Base-by-base conservation (phyloP, 345 rosid genomes). In the Brassica incana region DNA sequence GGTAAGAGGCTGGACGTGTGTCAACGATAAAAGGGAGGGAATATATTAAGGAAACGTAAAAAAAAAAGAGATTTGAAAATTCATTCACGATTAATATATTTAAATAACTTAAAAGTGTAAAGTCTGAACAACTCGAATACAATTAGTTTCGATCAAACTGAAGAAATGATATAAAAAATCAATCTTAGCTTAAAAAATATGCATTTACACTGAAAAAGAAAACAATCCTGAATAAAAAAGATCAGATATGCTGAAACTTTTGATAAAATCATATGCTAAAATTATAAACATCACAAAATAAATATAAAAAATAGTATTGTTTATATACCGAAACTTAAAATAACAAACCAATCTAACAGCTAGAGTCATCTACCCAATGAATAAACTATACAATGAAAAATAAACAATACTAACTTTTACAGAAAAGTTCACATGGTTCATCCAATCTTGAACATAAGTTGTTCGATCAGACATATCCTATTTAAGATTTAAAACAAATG, bases 1-100 rank as follows among this genome's bases (percentile, higher is more conserved):
- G 83, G 83, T 75, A 75, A 70, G 72, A 80, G 79, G 23, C 54
- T 54, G 71, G 69, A 69, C 63, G 71, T 72, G 52, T 64, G 72
- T 69, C 79, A 76, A 75, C 83, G 69, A 74, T 1, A 69, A 72
- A 79, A 74, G 27, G 25, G 12, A 50, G 43, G 11, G 25, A 73
- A 33, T 67, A 18, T 6, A 33, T 15, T 23, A 72, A 65, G 30
- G 67, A 65, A 25, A 63, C 40, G 18, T 25, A 78, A 78, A 52
- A 25, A 38, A 5, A 50, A 58, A 67, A 32, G 18, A 35, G 18
- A 70, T 33, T 69, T 77, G 14, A 69, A 48, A 62, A 3, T 20
- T 20, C 29, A 69, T 69, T 15, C 23, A 23, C 12, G n/a, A 23
- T 33, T 25, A 3, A 23, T 9, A 15, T 36, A 58, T 27, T 8